Conservation (phyloP, 2,329 filamentous ascomycete genomes). For the Parafenestella ontariensis region DNA sequence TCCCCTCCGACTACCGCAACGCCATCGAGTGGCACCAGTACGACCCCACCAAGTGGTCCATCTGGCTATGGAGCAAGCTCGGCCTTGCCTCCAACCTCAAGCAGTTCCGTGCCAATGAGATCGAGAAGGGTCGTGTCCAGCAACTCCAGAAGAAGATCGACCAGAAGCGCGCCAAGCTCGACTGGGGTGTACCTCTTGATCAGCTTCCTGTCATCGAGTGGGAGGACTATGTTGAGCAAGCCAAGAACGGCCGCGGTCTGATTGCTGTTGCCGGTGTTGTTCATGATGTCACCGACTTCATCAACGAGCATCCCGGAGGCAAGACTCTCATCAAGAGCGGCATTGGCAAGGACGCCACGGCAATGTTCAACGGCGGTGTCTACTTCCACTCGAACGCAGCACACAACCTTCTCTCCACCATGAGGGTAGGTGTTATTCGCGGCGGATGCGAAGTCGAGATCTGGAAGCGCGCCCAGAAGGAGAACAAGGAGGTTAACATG, state of each 20-base stretch:
- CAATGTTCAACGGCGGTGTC: slow-evolving; percentile 55
- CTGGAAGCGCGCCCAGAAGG: slow-evolving; percentile 53
- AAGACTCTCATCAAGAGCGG: slow-evolving; percentile 52
- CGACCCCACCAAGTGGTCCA: slow-evolving; percentile 55
- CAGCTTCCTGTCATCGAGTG: slow-evolving; percentile 54
- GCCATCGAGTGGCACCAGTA: slow-evolving; percentile 53
- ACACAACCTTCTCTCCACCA: slow-evolving; percentile 53
- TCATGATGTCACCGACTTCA: slow-evolving; percentile 53
- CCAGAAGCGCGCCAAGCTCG: slow-evolving; percentile 52
- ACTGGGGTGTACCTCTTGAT: slow-evolving; percentile 54
- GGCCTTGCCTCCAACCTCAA: slow-evolving; percentile 53
- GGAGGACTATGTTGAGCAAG: slow-evolving; percentile 54
- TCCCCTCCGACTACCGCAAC: slow-evolving; percentile 54
- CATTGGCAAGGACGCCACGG: slow-evolving; percentile 53
- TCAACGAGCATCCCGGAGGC: slow-evolving; percentile 53
- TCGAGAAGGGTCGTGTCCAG: slow-evolving; percentile 54
- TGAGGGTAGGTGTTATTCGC: slow-evolving; percentile 53
- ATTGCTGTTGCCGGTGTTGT: slow-evolving; percentile 53
- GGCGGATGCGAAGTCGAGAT: slow-evolving; percentile 54
- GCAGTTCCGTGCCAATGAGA: slow-evolving; percentile 55
- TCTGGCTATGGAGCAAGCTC: slow-evolving; percentile 53
- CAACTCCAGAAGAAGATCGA: slow-evolving; percentile 56
- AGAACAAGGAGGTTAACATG: slow-evolving; percentile 75
- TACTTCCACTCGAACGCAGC: slow-evolving; percentile 53
- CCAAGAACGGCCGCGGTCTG: slow-evolving; percentile 51